Base-by-base conservation (phyloP, 176 grass and related monocot genomes). In the Guadua angustifolia region DNA sequence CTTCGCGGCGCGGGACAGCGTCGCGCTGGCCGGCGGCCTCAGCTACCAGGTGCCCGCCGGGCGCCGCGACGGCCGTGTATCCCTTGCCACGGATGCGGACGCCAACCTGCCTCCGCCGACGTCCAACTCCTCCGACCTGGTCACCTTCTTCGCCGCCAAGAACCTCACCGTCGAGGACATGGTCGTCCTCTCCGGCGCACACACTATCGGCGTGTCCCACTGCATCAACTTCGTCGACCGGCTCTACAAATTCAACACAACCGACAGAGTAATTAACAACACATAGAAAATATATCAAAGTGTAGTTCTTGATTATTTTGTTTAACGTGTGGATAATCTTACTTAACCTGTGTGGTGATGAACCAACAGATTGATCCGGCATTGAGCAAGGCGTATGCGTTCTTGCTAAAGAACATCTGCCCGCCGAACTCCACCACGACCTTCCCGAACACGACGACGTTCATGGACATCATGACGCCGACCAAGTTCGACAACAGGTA, bases 141-240 rank as follows among this genome's bases (percentile, higher is more conserved):
- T 53, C n/a, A 12, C 32, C 36, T 55, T 3, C 14, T 95, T 95
- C 38, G 53, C 70, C 4, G 0, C 19, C 33, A 95, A 95, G 78
- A 89, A 88, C 61, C 90, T 92, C 73, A 90, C 65, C 10, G 7
- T 76, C 0, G 87, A 90, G 42, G 93, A 92, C 86, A 36, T 95
- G 2, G 85, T 91, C 46, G 84, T 75, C 16, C 88, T 95, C 52
- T 95, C 90, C 0, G 93, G 93, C 53, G 88, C 90, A 0, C 93
- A 95, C 65, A 84, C 82, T 13, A 63, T 95, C 5, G 93, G 93
- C 40, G 73, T 90, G 6, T 92, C 90, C 0, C 93, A 88, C 9
- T 92, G 90, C 77, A 11, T 0, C 69, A 26, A 39, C 69, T 95
- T 92, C 77, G 9, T 0, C 4, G 62, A 76, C 11, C 69, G 82